Conservation (phyloP, 345 rosid genomes). For the Litchi chinensis region DNA sequence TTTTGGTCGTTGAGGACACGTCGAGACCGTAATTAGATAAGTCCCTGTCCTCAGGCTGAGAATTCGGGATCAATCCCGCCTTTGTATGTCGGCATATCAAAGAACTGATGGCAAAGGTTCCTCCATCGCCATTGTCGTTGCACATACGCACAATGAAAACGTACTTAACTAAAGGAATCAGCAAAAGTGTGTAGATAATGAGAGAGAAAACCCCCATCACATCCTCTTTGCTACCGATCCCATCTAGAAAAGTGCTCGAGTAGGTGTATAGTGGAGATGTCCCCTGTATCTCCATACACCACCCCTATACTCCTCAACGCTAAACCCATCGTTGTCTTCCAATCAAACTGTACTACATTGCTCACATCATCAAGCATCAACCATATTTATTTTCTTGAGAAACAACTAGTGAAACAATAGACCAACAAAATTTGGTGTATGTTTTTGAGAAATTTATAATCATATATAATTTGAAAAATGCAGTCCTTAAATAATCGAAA, state of each 20-base stretch:
- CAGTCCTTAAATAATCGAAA: too few relatives aligned
- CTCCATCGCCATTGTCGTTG: constrained; percentile 87
- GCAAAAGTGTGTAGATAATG: constrained; percentile 60
- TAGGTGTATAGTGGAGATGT: constrained; percentile 79
- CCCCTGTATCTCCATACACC: constrained; percentile 78
- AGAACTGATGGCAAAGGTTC: constrained; percentile 82
- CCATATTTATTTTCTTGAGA: too few relatives aligned
- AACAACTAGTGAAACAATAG: background rate
- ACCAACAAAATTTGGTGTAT: too few relatives aligned
- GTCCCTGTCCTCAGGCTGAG: constrained; percentile 63
- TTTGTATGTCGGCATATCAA: constrained; percentile 57
- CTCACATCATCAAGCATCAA: background rate
- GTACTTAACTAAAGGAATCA: constrained; percentile 62
- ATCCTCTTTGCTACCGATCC: constrained; percentile 46
- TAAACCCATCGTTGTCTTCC: constrained; percentile 57
- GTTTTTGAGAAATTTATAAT: too few relatives aligned
- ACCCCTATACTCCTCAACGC: constrained; percentile 77
- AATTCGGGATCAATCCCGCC: constrained; percentile 62
- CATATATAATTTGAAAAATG: too few relatives aligned
- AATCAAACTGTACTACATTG: constrained; percentile 29
- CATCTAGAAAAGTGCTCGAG: constrained; percentile 54
- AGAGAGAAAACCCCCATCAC: constrained; percentile 66
- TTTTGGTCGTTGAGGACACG: constrained; percentile 37
- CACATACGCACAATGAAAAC: constrained; percentile 71
- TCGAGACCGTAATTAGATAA: constrained; percentile 66